Conservation (phyloP, 139 green algal genomes). For the Tetraselmis striata region DNA sequence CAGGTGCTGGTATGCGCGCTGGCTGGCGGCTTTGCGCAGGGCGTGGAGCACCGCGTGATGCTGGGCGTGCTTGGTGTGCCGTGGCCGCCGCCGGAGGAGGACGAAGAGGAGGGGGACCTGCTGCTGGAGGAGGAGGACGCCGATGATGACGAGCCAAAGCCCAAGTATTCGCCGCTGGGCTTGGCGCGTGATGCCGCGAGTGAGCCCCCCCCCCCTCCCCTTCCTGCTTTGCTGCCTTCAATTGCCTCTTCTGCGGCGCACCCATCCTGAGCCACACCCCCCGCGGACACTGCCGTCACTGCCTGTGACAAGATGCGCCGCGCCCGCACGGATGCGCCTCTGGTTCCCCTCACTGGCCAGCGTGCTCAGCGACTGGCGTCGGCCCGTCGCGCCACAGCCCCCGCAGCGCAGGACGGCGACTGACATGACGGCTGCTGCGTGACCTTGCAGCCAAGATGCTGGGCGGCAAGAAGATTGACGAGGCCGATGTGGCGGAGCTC, state of each 20-base stretch:
- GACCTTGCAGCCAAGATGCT: not conserved
- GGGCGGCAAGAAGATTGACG: not conserved
- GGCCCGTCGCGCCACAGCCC: no score
- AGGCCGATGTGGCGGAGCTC: not conserved
- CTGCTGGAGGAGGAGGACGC: not conserved
- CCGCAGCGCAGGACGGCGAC: no score
- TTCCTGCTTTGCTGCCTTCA: no score
- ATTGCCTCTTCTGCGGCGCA: no score
- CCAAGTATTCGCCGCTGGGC: not conserved
- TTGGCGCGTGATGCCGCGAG: not conserved
- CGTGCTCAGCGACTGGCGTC: no score
- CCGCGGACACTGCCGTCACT: no score
- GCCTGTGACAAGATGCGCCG: no score
- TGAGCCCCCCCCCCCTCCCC: not conserved
- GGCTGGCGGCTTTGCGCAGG: conserved; percentile 32
- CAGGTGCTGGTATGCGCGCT: conserved; percentile 23
- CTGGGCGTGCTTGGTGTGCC: conserved; percentile 12
- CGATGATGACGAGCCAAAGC: not conserved
- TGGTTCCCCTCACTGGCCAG: no score
- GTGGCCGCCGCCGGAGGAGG: not conserved
- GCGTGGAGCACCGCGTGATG: conserved; percentile 31
- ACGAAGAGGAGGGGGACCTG: not conserved
- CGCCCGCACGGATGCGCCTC: no score
- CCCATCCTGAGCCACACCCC: no score
- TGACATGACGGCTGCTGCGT: no score